A percentile compares a stretch with the other conserved stretches of the same genome.
phyloP scores from a whole-genome alignment of 2,329 filamentous ascomycete species.

The Cordyceps farinosa region DNA sequence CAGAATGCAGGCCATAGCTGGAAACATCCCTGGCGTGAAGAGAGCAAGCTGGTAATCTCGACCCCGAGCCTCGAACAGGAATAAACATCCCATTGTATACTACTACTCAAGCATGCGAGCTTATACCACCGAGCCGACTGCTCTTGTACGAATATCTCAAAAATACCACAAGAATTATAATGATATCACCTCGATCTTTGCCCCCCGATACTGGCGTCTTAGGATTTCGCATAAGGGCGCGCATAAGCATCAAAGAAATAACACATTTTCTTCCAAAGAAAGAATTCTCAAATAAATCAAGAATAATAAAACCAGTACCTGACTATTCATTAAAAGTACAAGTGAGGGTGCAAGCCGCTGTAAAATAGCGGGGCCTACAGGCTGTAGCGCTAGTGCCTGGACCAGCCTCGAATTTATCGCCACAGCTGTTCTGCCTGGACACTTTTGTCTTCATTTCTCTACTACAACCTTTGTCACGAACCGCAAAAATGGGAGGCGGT shows the following conservation, averaged over 20 bases:
- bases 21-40: conserved; percentile 85
- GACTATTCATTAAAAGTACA: too few relatives aligned
- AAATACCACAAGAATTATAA: background rate
- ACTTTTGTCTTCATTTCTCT: conserved; percentile 21
- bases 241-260: background rate
- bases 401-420: conserved; percentile 13
- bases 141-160: conserved; percentile 14
- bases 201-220: background rate
- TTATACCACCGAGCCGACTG: background rate
- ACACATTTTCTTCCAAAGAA: too few relatives aligned
- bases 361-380: conserved; percentile 11
- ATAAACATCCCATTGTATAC: conserved; percentile 7
- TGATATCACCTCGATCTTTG: background rate
- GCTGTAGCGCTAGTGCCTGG: conserved; percentile 3
- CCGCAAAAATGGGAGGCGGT: conserved; percentile 76
- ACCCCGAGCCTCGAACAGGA: background rate
- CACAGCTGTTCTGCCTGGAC: background rate
- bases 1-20: conserved; percentile 79
- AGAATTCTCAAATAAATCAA: too few relatives aligned
- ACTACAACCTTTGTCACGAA: background rate
- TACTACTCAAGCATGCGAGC: background rate
- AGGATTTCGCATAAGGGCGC: background rate
- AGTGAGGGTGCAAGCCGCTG: too few relatives aligned
- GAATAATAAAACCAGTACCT: too few relatives aligned
- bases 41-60: conserved; percentile 85